phyloP scores from a whole-genome alignment of 176 grass and related monocot genomes.

The bread wheat (Triticum aestivum) region DNA sequence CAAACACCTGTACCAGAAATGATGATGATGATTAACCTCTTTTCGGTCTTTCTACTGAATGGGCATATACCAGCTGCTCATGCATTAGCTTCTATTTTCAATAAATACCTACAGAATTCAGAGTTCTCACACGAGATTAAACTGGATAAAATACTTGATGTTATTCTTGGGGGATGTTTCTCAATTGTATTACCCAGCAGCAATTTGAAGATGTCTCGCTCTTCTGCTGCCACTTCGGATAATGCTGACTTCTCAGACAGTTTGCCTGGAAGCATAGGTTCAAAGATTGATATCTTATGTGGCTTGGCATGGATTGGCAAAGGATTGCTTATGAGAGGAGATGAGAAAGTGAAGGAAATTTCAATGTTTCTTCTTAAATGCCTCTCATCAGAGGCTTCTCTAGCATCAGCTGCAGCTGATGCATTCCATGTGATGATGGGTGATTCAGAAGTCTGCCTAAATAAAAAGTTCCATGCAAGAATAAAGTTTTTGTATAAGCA shows the following conservation, averaged over 20 bases:
- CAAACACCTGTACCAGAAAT: conserved; percentile 69
- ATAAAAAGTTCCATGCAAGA: conserved; percentile 87
- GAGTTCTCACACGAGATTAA: conserved; percentile 32
- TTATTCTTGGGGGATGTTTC: conserved; percentile 58
- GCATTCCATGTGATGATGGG: conserved; percentile 88
- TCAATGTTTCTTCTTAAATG: conserved; percentile 76
- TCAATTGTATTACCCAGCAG: conserved; percentile 39
- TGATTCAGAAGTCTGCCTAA: conserved; percentile 88
- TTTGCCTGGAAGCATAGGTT: conserved; percentile 29
- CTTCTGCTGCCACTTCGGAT: conserved; percentile 23
- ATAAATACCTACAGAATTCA: conserved; percentile 61
- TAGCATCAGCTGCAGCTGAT: conserved; percentile 66
- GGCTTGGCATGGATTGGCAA: conserved; percentile 88
- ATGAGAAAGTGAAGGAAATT: conserved; percentile 90
- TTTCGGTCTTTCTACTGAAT: conserved; percentile 59
- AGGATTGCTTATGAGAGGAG: conserved; percentile 93
- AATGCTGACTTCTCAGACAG: not conserved
- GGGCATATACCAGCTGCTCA: conserved; percentile 78
- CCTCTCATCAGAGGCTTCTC: conserved; percentile 30
- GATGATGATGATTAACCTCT: conserved; percentile 51
- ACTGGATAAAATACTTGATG: conserved; percentile 67
- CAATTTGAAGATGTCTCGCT: conserved; percentile 21
- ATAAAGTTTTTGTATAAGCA: conserved; percentile 96
- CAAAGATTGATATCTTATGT: conserved; percentile 45
- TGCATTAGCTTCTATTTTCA: conserved; percentile 85